Base-by-base conservation (phyloP, 176 grass and related monocot species). In the Zoysia japonica region DNA sequence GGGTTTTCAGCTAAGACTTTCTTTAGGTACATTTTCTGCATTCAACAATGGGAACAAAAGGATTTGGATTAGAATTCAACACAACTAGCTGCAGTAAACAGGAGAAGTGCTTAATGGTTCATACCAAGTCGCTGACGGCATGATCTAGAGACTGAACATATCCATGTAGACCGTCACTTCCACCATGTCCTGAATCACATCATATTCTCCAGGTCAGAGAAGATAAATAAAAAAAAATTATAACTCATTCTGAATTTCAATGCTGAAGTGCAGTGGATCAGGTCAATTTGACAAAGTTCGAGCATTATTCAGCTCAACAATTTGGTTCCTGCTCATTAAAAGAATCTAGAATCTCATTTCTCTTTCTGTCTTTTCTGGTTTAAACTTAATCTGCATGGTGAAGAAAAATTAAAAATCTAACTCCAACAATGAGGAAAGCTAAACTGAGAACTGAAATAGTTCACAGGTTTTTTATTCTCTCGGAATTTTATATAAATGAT, bases 141-240 rank as follows among this genome's bases (percentile, higher is more conserved):
- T 90, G 82, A 72, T 94, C 92, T 68, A 97, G 89, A 72, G 95
- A 97, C 43, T 94, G 95, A 28, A 94, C 92, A 68, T 97, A 97
- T 83, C 92, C 95, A 85, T 97, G 95, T 9, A 97, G 86, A 74
- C 85, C 83, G 70, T 97, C 92, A 48, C 92, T 97, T 74, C 91
- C 95, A 43, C 95, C 95, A 75, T 92, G 95, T 40, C 95, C 95
- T 97, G 75, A 43, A 76, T 45, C 10, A 80, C 38, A 90, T 7
- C 48, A 82, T n/a, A 55, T 42, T 64, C 2, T 50, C 20, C 42
- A 76, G 42, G 15, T 86, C 61, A 83, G 47, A 76, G 47, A 40
- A 55, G 10, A 28, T 28, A 28, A 28, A 28, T 10, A 3, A 53
- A 28, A 28, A 28, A 28, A 28, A 28, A 28, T 28, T 28, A 67